Conservation (phyloP, 1,284 basidiomycete species). For the Cerrena zonata region DNA sequence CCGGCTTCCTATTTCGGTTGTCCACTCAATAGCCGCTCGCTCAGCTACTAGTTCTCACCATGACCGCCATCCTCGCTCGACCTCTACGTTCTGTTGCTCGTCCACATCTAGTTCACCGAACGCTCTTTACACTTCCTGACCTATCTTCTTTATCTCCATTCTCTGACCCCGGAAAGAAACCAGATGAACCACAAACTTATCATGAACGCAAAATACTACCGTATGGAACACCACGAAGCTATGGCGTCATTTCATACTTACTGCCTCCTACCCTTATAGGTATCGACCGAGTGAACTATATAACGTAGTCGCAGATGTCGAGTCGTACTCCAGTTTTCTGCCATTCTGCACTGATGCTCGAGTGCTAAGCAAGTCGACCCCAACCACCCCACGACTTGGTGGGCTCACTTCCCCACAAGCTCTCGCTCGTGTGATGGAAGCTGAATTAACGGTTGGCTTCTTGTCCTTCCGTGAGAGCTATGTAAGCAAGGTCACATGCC, state of each 20-base stretch:
- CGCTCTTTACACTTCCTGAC: slow-evolving; percentile 36
- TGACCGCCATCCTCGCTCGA: slow-evolving; percentile 7
- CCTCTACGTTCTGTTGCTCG: neutral
- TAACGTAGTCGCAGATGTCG: slow-evolving; percentile 81
- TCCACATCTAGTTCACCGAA: slow-evolving; percentile 15
- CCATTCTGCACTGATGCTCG: slow-evolving; percentile 83
- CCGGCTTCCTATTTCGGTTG: neutral
- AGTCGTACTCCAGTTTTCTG: slow-evolving; percentile 80
- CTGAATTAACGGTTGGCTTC: slow-evolving; percentile 86
- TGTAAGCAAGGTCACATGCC: slow-evolving; percentile 77
- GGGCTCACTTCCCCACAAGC: slow-evolving; percentile 8
- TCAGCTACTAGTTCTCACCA: neutral
- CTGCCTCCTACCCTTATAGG: slow-evolving; percentile 32
- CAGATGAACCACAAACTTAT: slow-evolving; percentile 36
- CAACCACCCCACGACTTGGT: slow-evolving; percentile 18
- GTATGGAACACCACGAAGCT: slow-evolving; percentile 42
- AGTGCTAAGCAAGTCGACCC: slow-evolving; percentile 43
- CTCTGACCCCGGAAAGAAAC: slow-evolving; percentile 20
- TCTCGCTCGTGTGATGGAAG: slow-evolving; percentile 49
- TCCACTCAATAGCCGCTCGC: neutral
- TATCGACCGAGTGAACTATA: slow-evolving; percentile 79
- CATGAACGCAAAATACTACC: slow-evolving; percentile 72
- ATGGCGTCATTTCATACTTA: slow-evolving; percentile 5
- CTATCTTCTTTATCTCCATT: slow-evolving; percentile 38
- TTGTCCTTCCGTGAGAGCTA: slow-evolving; percentile 85